Evolutionary conservation across 2,329 filamentous ascomycete genomes (phyloP), one percentile per base, ranked within the genome.

Genomic region (Sporothrix pseudoabietina): DNA sequence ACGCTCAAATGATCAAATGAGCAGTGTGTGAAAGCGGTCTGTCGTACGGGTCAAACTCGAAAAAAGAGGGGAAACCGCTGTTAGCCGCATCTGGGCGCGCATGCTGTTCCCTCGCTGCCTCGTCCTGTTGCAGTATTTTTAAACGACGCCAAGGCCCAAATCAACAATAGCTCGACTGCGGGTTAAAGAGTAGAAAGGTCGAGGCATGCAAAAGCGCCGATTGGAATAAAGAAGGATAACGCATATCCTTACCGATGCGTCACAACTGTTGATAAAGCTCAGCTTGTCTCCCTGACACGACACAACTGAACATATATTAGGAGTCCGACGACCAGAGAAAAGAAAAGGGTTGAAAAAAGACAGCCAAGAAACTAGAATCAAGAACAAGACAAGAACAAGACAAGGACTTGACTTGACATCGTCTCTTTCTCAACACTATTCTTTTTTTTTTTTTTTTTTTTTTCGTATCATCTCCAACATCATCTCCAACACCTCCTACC

Each of bases 61-160:
- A 22, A 22, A 44, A 44, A 44, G n/a, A 41, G 35, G 59, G 35
- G 35, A 10, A 63, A 14, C 59, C 59, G 59, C 39, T 65, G 59
- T 65, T 65, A 65, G 59, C 59, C 59, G 59, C 59, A 26, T 44
- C 35, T 65, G 35, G n/a, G 35, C 59, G 59, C 35, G 30, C 8
- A 35, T 49, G 47, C 7, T 52, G 16, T n/a, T 14, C 16, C 16
- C 4, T n/a, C 47, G 14, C 14, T 49, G 41, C 63, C 49, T 66
- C 63, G 41, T 19, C n/a, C n/a, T n/a, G 22, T 66, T 66, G 41
- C 41, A 41, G 63, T 66, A 66, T 12, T 30, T 66, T 30, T 49
- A 22, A 49, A 47, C 41, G 39, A 30, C 39, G 41, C 63, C 63
- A 66, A 47, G 54, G 39, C n/a, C 12, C n/a, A 66, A 14, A 44